A percentile compares a stretch with the other conserved stretches of the same genome.
Evolutionary conservation across 1,284 basidiomycete genomes (phyloP).

Genomic region (Apiotrichum gamsii): DNA sequence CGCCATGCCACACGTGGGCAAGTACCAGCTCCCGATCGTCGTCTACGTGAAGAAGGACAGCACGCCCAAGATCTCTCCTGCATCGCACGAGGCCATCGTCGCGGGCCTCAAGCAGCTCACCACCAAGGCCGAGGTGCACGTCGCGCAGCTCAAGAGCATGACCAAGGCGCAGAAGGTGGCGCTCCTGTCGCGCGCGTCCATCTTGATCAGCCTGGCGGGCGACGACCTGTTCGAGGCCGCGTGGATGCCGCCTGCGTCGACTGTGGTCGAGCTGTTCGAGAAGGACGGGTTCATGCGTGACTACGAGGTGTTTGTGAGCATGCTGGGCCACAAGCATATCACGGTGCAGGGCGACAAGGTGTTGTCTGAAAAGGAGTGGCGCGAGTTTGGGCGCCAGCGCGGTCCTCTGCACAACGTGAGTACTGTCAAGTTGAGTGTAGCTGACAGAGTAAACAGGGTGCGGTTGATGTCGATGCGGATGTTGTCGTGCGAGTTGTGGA

Average conservation of each 20-base stretch:
- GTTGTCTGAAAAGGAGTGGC: slow-evolving; percentile 4
- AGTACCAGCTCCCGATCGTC: slow-evolving; percentile 31
- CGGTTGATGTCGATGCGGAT: slow-evolving; percentile 8
- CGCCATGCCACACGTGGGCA: slow-evolving; percentile 8
- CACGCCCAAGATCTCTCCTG: slow-evolving; percentile 19
- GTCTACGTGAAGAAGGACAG: slow-evolving; percentile 32
- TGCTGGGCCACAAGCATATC: slow-evolving; percentile 31
- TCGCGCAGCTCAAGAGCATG: slow-evolving; percentile 30
- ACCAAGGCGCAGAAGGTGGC: slow-evolving; percentile 28
- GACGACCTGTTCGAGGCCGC: slow-evolving; percentile 28
- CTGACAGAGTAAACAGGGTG: background rate
- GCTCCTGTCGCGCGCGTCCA: slow-evolving; percentile 31
- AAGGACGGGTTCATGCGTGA: slow-evolving; percentile 29
- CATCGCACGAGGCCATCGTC: slow-evolving; percentile 27
- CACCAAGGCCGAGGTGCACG: slow-evolving; percentile 38
- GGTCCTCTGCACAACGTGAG: slow-evolving; percentile 5
- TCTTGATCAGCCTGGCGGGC: slow-evolving; percentile 33
- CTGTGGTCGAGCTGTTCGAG: slow-evolving; percentile 28
- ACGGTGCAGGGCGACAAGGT: slow-evolving; percentile 23
- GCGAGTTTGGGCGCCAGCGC: background rate
- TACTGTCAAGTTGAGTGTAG: background rate
- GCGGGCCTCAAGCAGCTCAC: slow-evolving; percentile 32
- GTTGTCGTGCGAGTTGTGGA: slow-evolving; percentile 15
- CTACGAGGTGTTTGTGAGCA: slow-evolving; percentile 24
- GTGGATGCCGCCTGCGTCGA: slow-evolving; percentile 35